These are phyloP conservation scores for Isoetes taiwanensis DNA, from an alignment of 75 land plant species.

Conservation along the genomic window DNA sequence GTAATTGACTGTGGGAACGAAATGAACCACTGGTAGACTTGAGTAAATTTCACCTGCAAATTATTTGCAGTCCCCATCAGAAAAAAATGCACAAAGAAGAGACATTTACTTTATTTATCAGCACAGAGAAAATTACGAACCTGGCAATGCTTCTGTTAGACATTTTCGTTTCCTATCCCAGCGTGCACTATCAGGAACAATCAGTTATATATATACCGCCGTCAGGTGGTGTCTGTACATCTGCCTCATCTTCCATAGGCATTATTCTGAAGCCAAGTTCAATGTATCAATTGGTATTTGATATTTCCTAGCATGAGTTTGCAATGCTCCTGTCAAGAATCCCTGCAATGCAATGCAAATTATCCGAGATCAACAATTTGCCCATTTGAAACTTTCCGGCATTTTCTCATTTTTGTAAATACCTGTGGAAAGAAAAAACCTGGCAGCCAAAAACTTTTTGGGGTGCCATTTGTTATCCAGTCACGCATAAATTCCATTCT, in stretches of 20 bases:
- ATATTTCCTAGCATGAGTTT: constrained; percentile 31
- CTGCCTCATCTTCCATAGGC: constrained; percentile 12
- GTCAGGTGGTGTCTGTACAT: constrained; percentile 7
- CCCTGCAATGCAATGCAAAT: constrained; percentile 17
- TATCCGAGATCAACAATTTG: too few relatives aligned
- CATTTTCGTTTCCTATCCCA: constrained; percentile 14
- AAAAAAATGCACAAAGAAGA: not conserved
- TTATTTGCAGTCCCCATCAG: too few relatives aligned
- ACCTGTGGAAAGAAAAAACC: constrained; percentile 34
- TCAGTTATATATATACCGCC: constrained; percentile 21
- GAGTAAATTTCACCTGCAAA: constrained; percentile 20
- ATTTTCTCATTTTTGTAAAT: too few relatives aligned
- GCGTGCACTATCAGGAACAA: constrained; percentile 23
- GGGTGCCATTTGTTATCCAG: constrained; percentile 20
- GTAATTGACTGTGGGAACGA: constrained; percentile 21
- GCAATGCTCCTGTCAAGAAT: constrained; percentile 27
- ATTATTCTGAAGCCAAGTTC: constrained; percentile 18
- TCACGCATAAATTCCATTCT: constrained; percentile 17
- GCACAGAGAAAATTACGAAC: not conserved
- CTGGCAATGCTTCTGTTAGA: constrained; percentile 21
- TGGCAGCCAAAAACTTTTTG: constrained; percentile 22
- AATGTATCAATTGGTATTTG: constrained; percentile 29
- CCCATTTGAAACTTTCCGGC: too few relatives aligned
- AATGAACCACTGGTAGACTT: constrained; percentile 17
- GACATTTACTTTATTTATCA: not conserved